These are phyloP conservation scores for Lagenidium sp. DNA, from an alignment of 352 stramenopile genomes.

Conservation along the genomic window DNA sequence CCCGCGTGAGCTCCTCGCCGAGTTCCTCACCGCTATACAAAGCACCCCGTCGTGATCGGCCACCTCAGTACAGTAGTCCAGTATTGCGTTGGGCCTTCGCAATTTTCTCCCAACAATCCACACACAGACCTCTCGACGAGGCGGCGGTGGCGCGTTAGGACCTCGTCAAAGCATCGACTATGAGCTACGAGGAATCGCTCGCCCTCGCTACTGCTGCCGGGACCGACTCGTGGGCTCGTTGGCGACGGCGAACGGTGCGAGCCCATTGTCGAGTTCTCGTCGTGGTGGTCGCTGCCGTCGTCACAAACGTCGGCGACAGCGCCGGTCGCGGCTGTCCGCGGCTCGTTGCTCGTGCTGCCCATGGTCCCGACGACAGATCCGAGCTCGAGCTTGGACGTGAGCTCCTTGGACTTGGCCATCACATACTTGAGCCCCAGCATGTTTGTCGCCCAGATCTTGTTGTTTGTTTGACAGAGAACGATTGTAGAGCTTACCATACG, in stretches of 20 bases:
- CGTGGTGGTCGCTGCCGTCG: neutral
- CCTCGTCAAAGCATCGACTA: conserved; percentile 20
- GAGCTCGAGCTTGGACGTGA: conserved; percentile 48
- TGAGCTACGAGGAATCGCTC: conserved; percentile 32
- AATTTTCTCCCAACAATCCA: conserved; percentile 1
- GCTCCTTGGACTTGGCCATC: conserved; percentile 66
- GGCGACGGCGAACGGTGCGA: no score
- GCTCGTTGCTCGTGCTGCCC: conserved; percentile 4
- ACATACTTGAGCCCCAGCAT: conserved; percentile 73
- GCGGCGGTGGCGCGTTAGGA: conserved; percentile 26
- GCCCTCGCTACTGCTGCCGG: conserved; percentile 17
- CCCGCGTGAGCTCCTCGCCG: conserved; percentile 19
- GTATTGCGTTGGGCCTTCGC: no score
- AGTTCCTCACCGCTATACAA: conserved; percentile 42
- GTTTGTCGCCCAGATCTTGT: neutral
- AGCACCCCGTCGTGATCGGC: no score
- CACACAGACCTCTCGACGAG: conserved; percentile 39
- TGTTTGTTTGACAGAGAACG: neutral
- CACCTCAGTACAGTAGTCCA: no score
- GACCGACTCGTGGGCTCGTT: no score
- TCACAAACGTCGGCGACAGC: conserved; percentile 1
- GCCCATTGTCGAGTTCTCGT: no score
- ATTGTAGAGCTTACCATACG: neutral
- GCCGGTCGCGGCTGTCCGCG: conserved; percentile 4
- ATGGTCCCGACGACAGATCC: conserved; percentile 6